Evolutionary conservation across 441 rosid species (phyloP), one percentile per base, ranked within the genome.

Genomic region (Daphne laureola): DNA sequence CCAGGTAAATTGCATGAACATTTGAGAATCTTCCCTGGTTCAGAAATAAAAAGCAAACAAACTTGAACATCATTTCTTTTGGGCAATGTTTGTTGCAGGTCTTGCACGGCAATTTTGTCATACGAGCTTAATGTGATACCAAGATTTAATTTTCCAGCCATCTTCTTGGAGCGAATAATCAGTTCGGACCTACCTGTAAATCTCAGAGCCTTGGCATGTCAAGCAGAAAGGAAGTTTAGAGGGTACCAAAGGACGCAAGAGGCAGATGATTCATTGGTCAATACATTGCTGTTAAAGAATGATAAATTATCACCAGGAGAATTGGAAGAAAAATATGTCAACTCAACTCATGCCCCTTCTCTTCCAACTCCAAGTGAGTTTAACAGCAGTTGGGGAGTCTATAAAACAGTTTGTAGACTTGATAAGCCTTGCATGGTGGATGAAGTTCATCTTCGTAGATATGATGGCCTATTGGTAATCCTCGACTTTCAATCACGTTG

Each of bases 381-480:
- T 66, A 78, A 58, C 62, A 71, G 69, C 56, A 89, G 55, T 38
- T 89, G 98, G 98, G 92, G 95, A 0, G 65, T 80, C 51, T 80
- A 77, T 66, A 95, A 97, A 62, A 83, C 87, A 76, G 87, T 67
- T 61, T 87, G 96, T 78, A 70, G 75, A 58, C 85, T 89, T 50
- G 85, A 87, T 59, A 80, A 67, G 74, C 95, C 87, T 55, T 83
- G 89, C 67, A 54, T 74, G 49, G 97, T 85, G 59, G 98, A 93
- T 55, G 98, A 93, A 75, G 96, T 93, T 67, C 97, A 93, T 79
- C 90, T 93, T 57, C 95, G 96, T 60, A 78, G 96, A 79, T 86
- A 75, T 70, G 98, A 93, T 75, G 98, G 96, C 59, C 72, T 83
- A 53, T 67, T 93, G 94, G 98, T 89, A 81, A 76, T 53, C 65